Conservation (phyloP, 2,329 filamentous ascomycete species). For the Aureobasidium vineae region DNA sequence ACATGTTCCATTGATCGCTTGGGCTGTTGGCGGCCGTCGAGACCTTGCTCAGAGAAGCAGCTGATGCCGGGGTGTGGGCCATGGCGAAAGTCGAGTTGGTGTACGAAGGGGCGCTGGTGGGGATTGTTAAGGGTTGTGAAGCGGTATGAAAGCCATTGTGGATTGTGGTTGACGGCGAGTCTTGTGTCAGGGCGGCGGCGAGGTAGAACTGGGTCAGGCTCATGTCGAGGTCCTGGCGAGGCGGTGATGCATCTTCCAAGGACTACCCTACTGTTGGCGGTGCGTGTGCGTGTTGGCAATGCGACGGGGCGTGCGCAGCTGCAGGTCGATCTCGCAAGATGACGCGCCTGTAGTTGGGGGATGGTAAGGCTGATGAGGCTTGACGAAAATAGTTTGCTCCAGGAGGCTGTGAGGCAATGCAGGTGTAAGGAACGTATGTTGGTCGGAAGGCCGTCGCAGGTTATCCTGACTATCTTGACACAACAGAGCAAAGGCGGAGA, state of each 20-base stretch:
- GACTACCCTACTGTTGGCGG: slow-evolving; percentile 13
- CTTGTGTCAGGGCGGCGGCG: neutral
- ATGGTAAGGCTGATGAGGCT: slow-evolving; percentile 18
- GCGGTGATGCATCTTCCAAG: slow-evolving; percentile 26
- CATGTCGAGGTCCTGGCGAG: slow-evolving; percentile 18
- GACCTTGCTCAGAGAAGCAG: slow-evolving; percentile 36
- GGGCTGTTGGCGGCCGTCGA: slow-evolving; percentile 43
- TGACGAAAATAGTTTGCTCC: slow-evolving; percentile 15
- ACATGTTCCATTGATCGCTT: slow-evolving; percentile 38
- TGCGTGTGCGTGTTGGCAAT: neutral
- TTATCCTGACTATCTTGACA: neutral
- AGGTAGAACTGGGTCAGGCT: slow-evolving; percentile 22
- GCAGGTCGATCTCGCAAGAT: slow-evolving; percentile 13
- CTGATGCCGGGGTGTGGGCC: slow-evolving; percentile 33
- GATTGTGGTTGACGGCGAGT: neutral
- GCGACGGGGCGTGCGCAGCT: slow-evolving; percentile 11
- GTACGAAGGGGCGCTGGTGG: neutral
- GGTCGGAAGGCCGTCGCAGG: neutral
- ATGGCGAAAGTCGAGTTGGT: slow-evolving; percentile 29
- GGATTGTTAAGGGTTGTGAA: slow-evolving; percentile 1
- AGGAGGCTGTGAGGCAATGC: neutral
- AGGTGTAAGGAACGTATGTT: slow-evolving; percentile 1
- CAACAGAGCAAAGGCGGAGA: neutral
- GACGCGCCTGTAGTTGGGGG: neutral
- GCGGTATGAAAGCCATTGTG: slow-evolving; percentile 11